Conservation (phyloP, 306 rosid genomes). For the Gleditsia sinensis region DNA sequence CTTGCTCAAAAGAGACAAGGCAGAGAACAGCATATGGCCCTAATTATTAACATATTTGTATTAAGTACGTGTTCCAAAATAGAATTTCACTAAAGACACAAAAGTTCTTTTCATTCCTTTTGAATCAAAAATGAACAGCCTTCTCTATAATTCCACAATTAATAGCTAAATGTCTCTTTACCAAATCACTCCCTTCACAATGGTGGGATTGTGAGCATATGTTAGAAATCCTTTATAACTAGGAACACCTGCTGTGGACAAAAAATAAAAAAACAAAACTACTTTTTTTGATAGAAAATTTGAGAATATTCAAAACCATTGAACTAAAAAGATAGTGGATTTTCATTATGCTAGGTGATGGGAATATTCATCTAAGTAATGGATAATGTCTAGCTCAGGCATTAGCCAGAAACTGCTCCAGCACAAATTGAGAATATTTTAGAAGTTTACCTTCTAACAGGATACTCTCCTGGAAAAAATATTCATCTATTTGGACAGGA, state of each 20-base stretch:
- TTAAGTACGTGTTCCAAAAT: background rate
- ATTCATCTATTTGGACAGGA: background rate
- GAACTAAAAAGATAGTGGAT: background rate
- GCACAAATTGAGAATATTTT: background rate
- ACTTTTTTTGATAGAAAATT: too few species aligned
- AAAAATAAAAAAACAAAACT: background rate
- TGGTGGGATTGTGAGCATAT: background rate
- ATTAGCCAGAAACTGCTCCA: background rate
- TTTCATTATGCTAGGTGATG: background rate
- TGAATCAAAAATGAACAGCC: conserved; percentile 27
- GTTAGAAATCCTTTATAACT: background rate
- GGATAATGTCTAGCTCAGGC: background rate
- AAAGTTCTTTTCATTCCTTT: background rate
- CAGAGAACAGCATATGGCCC: background rate
- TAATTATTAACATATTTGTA: background rate
- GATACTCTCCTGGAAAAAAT: background rate
- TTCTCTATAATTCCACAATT: conserved; percentile 36
- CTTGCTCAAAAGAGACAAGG: too few species aligned
- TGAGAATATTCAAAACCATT: background rate
- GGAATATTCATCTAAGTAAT: background rate
- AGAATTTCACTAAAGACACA: background rate
- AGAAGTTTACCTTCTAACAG: background rate
- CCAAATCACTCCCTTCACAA: background rate
- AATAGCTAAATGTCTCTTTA: background rate
- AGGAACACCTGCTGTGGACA: background rate